Evolutionary conservation across 148 eudicot species (phyloP), one percentile per base, ranked within the genome.

Genomic region (Amaranthus hypochondriacus): DNA sequence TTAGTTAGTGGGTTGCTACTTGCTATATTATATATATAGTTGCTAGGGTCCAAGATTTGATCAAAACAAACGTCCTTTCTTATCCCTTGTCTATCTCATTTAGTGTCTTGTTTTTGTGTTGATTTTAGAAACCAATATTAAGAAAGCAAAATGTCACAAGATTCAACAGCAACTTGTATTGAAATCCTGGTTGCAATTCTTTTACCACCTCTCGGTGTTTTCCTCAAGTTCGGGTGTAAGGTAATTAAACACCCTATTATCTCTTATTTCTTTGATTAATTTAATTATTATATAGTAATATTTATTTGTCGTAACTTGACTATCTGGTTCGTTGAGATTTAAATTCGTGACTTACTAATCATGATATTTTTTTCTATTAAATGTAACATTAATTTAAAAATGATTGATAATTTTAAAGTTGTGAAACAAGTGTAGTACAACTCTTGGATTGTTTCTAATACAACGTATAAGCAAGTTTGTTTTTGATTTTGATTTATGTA

Each of bases 151-250:
- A 74, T 61, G 72, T 73, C 80, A 28, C 39, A 28, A 46, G 80
- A 65, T 4, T 70, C 75, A 65, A 72, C 79, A 57, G 50, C 82
- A 18, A 81, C 77, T 7, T 78, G 59, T 66, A 60, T 83, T n/a
- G 87, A 84, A 12, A 71, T 84, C 15, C 14, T 84, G 6, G 64
- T 84, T 55, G 87, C 87, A 48, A 84, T 84, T 13, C 46, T 84
- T 62, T 59, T 84, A 28, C 87, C 87, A 46, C 87, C 87, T 63
- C 81, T 84, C 68, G 85, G 87, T 53, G 87, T 84, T 69, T 82
- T 84, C 68, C 76, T 84, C 72, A 81, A 72, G 74, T 74, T 18
- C 63, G 83, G 81, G 0, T 82, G 83, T 48, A 10, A 69, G 83
- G 83, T 84, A 76, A 28, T 28, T 28, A 28, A 28, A 28, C 39